A percentile compares a stretch with the other conserved stretches of the same genome.
Evolutionary conservation across 345 rosid species (phyloP).

Genomic region (Excoecaria cochinchinensis): DNA sequence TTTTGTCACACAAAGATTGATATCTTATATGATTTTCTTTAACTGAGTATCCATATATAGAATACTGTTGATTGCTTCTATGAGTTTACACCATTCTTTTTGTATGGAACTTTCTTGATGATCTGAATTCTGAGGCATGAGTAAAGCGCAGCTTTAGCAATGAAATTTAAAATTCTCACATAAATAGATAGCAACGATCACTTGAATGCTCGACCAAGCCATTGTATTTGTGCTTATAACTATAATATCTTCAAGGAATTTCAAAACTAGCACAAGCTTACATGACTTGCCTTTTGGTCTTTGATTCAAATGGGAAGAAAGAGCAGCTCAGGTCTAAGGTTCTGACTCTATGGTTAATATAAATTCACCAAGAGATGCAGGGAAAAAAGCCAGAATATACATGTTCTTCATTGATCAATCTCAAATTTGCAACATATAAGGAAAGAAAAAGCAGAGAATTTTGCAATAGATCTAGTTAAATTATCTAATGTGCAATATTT

Average conservation of each 20-base stretch:
- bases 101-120: background rate
- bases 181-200: background rate
- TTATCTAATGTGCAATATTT: background rate
- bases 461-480: background rate
- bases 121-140: background rate
- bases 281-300: background rate
- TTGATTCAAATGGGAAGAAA: background rate
- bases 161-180: constrained; percentile 1
- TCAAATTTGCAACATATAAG: background rate
- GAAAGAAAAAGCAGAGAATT: background rate
- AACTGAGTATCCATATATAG: background rate
- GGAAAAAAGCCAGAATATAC: background rate
- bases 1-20: background rate
- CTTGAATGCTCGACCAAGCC: background rate
- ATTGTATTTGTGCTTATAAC: background rate
- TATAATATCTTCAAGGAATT: background rate
- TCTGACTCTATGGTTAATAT: background rate
- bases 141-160: background rate
- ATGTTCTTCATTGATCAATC: background rate
- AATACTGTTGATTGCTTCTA: background rate
- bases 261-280: background rate
- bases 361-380: background rate
- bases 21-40: background rate
- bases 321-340: background rate
- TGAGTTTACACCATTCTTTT: background rate